phyloP scores from a whole-genome alignment of 2,329 filamentous ascomycete species.

The Fusarium luffae region DNA sequence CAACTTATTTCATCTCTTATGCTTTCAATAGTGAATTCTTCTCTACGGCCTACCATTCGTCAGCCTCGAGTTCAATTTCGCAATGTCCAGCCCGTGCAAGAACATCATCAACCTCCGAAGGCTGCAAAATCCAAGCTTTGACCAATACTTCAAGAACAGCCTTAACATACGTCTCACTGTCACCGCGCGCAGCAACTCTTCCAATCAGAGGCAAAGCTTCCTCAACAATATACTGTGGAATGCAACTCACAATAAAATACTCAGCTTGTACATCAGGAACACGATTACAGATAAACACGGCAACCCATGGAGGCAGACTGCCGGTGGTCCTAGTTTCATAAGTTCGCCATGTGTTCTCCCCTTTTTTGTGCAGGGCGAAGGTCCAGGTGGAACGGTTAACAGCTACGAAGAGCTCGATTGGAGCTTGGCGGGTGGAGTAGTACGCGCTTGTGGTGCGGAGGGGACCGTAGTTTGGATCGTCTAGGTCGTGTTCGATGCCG shows the following conservation, averaged over 20 bases:
- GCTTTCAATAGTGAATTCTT: no score
- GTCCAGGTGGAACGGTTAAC: background rate
- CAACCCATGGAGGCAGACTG: background rate
- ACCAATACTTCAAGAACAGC: no score
- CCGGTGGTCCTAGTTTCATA: background rate
- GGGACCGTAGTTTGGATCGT: background rate
- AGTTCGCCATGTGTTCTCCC: accelerated
- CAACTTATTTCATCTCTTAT: no score
- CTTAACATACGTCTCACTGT: no score
- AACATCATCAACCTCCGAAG: no score
- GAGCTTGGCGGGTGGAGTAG: background rate
- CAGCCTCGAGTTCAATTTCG: no score
- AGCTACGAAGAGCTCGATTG: background rate
- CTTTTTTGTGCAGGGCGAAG: background rate
- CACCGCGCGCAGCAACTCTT: no score
- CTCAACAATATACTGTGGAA: accelerated
- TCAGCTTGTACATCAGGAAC: accelerated
- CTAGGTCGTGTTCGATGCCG: background rate
- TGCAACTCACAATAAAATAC: background rate
- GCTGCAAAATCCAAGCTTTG: no score
- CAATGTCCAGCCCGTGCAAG: no score
- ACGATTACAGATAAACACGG: accelerated
- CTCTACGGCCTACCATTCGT: background rate
- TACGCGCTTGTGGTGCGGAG: background rate
- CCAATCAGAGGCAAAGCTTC: background rate